A percentile compares a stretch with the other conserved stretches of the same genome.
Conservation (phyloP, 768 basidiomycete genomes). For the Psilocybe cyanescens region DNA sequence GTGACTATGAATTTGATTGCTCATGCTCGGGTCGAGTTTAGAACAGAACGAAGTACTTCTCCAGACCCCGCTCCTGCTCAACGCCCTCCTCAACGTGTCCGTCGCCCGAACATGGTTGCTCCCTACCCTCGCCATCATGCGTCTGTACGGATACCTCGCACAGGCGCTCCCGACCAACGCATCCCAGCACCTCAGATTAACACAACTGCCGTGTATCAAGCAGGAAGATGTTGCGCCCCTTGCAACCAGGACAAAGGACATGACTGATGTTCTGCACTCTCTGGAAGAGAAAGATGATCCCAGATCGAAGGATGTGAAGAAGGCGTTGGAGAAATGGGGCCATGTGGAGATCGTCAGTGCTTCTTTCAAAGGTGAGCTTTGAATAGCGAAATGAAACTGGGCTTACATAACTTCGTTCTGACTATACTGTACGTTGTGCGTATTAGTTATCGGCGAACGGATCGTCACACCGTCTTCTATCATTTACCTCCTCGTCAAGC, state of each 20-base stretch:
- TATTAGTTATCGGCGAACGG: slow-evolving; percentile 86
- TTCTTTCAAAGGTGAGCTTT: slow-evolving; percentile 75
- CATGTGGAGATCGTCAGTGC: slow-evolving; percentile 80
- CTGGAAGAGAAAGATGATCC: slow-evolving; percentile 58
- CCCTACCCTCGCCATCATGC: slow-evolving; percentile 79
- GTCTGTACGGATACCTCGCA: slow-evolving; percentile 78
- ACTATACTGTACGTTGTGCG: background rate
- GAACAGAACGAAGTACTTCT: slow-evolving; percentile 77
- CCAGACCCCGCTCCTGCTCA: slow-evolving; percentile 72
- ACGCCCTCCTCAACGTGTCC: slow-evolving; percentile 80
- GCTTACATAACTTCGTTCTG: background rate
- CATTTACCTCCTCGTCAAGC: slow-evolving; percentile 84
- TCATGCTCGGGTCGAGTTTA: slow-evolving; percentile 28
- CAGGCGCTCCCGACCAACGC: slow-evolving; percentile 74
- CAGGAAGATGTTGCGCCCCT: slow-evolving; percentile 47
- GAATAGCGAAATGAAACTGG: background rate
- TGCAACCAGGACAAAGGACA: slow-evolving; percentile 38
- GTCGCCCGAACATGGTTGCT: slow-evolving; percentile 89
- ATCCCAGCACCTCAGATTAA: slow-evolving; percentile 50
- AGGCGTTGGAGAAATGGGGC: slow-evolving; percentile 72
- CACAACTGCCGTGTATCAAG: slow-evolving; percentile 81
- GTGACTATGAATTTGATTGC: background rate
- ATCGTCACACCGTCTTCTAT: slow-evolving; percentile 87
- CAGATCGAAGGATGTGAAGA: slow-evolving; percentile 56
- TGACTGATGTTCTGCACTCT: slow-evolving; percentile 47